phyloP scores from a whole-genome alignment of 73 alveolate genomes.

The Symbiodinium pilosum region DNA sequence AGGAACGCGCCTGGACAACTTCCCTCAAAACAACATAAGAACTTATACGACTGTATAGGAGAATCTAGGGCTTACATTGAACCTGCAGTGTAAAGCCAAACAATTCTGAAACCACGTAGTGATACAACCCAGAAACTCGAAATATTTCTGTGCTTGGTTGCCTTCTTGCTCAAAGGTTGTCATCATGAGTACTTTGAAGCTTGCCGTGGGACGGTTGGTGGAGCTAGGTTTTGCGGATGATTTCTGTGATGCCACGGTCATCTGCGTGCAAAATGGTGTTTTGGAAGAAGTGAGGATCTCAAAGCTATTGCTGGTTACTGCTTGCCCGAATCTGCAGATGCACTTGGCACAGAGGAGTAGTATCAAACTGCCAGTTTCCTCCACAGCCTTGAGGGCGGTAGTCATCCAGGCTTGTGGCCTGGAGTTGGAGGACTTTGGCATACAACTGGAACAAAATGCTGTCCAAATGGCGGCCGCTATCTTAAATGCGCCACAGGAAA shows the following conservation, averaged over 20 bases:
- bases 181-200: too few relatives aligned
- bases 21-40: too few relatives aligned
- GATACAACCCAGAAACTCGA: too few relatives aligned
- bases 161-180: neutral
- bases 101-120: too few relatives aligned
- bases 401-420: slow-evolving; percentile 1
- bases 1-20: too few relatives aligned
- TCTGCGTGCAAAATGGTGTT: neutral
- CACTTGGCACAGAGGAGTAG: neutral
- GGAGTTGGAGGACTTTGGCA: too few relatives aligned
- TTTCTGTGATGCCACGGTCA: slow-evolving; percentile 32
- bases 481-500: neutral
- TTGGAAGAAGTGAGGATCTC: slow-evolving; percentile 23
- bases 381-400: neutral
- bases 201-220: neutral
- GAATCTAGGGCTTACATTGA: too few relatives aligned
- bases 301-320: slow-evolving; percentile 31
- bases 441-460: too few relatives aligned
- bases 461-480: neutral
- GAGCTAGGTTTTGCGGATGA: neutral
- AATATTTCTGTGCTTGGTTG: neutral
- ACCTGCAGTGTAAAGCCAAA: too few relatives aligned
- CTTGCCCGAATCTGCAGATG: neutral
- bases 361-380: neutral
- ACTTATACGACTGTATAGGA: too few relatives aligned